Evolutionary conservation across 768 basidiomycete species (phyloP).

Genomic region (Sutorius australiensis): DNA sequence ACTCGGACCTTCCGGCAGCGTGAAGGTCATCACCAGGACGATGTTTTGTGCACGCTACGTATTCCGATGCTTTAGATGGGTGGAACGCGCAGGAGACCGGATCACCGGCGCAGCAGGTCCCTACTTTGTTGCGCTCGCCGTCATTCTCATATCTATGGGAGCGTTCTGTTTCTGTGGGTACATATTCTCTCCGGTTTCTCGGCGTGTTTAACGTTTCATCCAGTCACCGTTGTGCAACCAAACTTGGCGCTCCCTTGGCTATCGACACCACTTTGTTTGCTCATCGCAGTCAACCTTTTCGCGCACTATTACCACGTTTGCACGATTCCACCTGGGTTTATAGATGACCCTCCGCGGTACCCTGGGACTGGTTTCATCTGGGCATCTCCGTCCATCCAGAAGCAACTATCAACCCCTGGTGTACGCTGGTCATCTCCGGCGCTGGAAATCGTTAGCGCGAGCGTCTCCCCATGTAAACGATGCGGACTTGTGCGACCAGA

Average conservation of each 20-base stretch:
- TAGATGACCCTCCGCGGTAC: constrained; percentile 51
- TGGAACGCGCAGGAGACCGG: constrained; percentile 74
- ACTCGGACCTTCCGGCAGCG: no score
- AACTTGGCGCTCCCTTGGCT: constrained; percentile 56
- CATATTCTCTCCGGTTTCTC: not conserved
- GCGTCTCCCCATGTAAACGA: constrained; percentile 59
- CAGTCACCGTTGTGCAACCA: constrained; percentile 80
- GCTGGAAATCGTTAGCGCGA: constrained; percentile 50
- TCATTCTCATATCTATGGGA: constrained; percentile 65
- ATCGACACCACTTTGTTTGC: constrained; percentile 62
- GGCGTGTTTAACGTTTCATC: not conserved
- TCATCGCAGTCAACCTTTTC: constrained; percentile 74
- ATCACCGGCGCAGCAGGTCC: constrained; percentile 91
- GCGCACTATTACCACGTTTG: constrained; percentile 85
- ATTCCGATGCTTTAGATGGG: constrained; percentile 57
- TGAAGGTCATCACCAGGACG: not conserved
- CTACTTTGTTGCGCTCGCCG: constrained; percentile 80
- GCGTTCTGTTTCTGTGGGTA: constrained; percentile 77
- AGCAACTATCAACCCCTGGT: constrained; percentile 31
- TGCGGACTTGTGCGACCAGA: constrained; percentile 73
- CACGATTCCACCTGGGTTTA: constrained; percentile 75
- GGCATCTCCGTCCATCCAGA: constrained; percentile 39
- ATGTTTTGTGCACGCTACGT: constrained; percentile 30
- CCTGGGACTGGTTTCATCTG: constrained; percentile 48
- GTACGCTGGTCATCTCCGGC: constrained; percentile 48